phyloP scores from a whole-genome alignment of 345 rosid genomes.

The Moricandia moricandioides region DNA sequence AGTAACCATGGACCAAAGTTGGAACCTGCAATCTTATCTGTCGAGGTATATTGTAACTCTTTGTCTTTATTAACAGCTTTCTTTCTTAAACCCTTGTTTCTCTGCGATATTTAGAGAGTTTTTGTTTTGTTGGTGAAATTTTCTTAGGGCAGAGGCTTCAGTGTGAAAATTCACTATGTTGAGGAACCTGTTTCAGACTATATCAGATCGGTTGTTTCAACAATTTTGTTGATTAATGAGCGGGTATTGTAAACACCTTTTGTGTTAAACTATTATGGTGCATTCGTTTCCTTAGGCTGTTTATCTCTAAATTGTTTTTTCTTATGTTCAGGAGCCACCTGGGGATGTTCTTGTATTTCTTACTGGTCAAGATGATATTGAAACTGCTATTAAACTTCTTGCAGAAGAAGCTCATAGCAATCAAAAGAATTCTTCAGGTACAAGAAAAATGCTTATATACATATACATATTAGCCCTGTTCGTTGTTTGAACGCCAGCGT shows the following conservation, averaged over 20 bases:
- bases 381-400: constrained; percentile 62
- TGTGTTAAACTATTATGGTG: neutral
- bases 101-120: neutral
- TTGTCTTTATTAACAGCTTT: neutral
- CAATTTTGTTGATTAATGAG: constrained; percentile 69
- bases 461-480: too few species aligned
- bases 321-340: constrained; percentile 61
- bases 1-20: constrained; percentile 44
- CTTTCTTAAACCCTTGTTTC: neutral
- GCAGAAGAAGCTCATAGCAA: constrained; percentile 65
- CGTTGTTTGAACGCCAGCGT: too few species aligned
- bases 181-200: constrained; percentile 94
- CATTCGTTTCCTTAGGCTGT: constrained; percentile 2
- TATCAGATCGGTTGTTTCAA: constrained; percentile 70
- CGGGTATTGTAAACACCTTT: constrained; percentile 44
- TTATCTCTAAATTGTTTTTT: neutral
- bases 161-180: constrained; percentile 70
- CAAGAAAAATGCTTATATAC: neutral
- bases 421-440: constrained; percentile 71
- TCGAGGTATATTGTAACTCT: constrained; percentile 61
- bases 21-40: constrained; percentile 92
- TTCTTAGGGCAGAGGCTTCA: constrained; percentile 91
- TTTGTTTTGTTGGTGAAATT: constrained; percentile 6
- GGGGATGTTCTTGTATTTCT: constrained; percentile 93
- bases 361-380: constrained; percentile 98